Conservation (phyloP, 345 rosid species). For the Bruguiera parviflora region DNA sequence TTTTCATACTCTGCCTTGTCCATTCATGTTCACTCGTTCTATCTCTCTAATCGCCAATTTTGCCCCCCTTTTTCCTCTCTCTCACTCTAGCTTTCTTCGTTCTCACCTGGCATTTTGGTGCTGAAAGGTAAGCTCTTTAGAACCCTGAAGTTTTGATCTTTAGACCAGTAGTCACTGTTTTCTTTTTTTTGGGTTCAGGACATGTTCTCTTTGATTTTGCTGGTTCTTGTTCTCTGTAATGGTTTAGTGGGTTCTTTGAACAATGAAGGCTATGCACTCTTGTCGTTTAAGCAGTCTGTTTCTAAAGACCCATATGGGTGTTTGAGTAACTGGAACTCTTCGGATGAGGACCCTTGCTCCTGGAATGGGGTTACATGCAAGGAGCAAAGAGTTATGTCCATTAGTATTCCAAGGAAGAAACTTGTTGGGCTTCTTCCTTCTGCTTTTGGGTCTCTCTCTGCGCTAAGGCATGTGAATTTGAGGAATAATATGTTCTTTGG, state of each 20-base stretch:
- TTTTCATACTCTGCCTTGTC: neutral
- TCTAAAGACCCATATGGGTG: slow-evolving; percentile 74
- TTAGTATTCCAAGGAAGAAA: slow-evolving; percentile 81
- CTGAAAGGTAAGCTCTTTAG: slow-evolving; percentile 21
- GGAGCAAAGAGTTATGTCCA: slow-evolving; percentile 65
- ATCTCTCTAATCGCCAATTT: neutral
- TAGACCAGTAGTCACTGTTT: neutral
- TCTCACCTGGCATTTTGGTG: neutral
- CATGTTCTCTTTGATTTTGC: slow-evolving; percentile 19
- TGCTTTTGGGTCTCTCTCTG: slow-evolving; percentile 70
- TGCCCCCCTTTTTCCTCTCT: neutral
- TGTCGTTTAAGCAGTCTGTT: slow-evolving; percentile 66
- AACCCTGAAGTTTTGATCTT: neutral
- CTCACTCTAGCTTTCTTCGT: neutral
- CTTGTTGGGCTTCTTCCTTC: slow-evolving; percentile 76
- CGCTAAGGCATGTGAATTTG: slow-evolving; percentile 83
- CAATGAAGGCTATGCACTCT: slow-evolving; percentile 69
- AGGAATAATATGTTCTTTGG: slow-evolving; percentile 74
- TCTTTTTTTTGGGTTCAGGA: neutral
- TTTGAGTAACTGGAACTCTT: slow-evolving; percentile 76
- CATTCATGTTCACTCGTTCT: too few species aligned
- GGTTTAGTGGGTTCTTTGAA: slow-evolving; percentile 25
- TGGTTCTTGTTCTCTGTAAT: slow-evolving; percentile 18
- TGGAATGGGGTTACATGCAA: slow-evolving; percentile 97
- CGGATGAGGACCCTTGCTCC: slow-evolving; percentile 63